Evolutionary conservation across 148 eudicot genomes (phyloP), one percentile per base, ranked within the genome.

Genomic region (Hydrangea macrophylla): DNA sequence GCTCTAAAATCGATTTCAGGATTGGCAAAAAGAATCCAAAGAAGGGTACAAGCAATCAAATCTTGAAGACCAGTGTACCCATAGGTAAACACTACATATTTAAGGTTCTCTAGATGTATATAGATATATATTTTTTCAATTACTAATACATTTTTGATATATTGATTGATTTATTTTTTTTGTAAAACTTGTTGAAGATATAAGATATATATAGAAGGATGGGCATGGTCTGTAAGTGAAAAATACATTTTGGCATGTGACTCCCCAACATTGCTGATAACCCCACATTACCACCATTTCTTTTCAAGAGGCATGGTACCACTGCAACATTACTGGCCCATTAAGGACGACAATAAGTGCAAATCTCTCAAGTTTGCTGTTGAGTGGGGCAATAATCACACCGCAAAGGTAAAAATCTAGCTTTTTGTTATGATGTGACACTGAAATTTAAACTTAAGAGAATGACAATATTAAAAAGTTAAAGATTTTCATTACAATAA

Each of bases 191-290:
- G 5, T 28, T 60, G 18, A 58, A 84, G 89, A 53, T 85, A 86
- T 70, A 86, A 83, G 75, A 83, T 85, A 31, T 85, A 85, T 7
- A 77, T 85, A 26, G 90, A 85, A 79, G 90, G 90, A 70, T 81
- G 83, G 85, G 90, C 90, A 60, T 86, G 90, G 90, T 86, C 90
- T 1, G 90, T 86, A 31, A 86, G 90, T 55, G 82, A 86, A 28
- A 86, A 81, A 62, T 86, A 83, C 54, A 86, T 86, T n/a, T 44
- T 83, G 58, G 90, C 82, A 5, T 86, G 90, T 60, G 82, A 86
- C 60, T 83, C 87, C 0, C 79, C 83, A 75, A 78, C 90, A 18
- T 77, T 83, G 65, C 44, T 79, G 65, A 82, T 86, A 17, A 70
- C 74, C 30, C 83, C 90, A 2, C 51, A 23, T 1, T 86, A 20